Conservation (phyloP, 2,329 filamentous ascomycete genomes). For the Monosporascus sp. region DNA sequence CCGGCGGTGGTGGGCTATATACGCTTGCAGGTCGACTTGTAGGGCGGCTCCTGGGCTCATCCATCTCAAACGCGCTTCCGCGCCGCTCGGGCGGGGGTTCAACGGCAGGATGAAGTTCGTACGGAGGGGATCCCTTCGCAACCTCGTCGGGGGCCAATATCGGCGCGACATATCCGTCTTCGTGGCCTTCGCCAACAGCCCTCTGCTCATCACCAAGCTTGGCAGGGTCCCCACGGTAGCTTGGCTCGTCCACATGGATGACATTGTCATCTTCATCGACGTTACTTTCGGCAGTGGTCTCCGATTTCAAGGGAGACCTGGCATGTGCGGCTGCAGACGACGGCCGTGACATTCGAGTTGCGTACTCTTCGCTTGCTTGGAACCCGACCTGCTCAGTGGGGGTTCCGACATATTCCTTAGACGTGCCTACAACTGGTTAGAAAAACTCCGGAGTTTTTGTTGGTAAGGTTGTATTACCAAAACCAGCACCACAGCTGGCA, state of each 20-base stretch:
- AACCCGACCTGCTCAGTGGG: slow-evolving; percentile 90
- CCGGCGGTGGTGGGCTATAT: slow-evolving; percentile 49
- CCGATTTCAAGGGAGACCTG: slow-evolving; percentile 26
- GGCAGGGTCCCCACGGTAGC: slow-evolving; percentile 36
- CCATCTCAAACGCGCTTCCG: slow-evolving; percentile 51
- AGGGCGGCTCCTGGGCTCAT: slow-evolving; percentile 56
- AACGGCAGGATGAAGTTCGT: slow-evolving; percentile 73
- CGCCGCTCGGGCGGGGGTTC: slow-evolving; percentile 65
- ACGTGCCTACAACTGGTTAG: slow-evolving; percentile 51
- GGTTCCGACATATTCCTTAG: slow-evolving; percentile 60
- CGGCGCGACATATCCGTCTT: slow-evolving; percentile 61
- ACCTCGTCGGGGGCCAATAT: slow-evolving; percentile 89
- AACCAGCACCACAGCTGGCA: slow-evolving; percentile 45
- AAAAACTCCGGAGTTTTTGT: slow-evolving; percentile 25
- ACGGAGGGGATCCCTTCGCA: slow-evolving; percentile 63
- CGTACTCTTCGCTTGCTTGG: slow-evolving; percentile 78
- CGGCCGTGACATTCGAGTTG: slow-evolving; percentile 62
- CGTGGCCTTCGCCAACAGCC: slow-evolving; percentile 51
- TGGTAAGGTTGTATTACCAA: slow-evolving; percentile 38
- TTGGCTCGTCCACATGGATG: slow-evolving; percentile 73
- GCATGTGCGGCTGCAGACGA: slow-evolving; percentile 35
- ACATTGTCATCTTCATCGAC: slow-evolving; percentile 50
- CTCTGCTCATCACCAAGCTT: slow-evolving; percentile 41
- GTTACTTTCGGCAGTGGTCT: slow-evolving; percentile 14
- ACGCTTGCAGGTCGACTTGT: slow-evolving; percentile 60